These are phyloP conservation scores for Fusarium fujikuroi DNA, from an alignment of 2,329 filamentous ascomycete species.

Conservation along the genomic window DNA sequence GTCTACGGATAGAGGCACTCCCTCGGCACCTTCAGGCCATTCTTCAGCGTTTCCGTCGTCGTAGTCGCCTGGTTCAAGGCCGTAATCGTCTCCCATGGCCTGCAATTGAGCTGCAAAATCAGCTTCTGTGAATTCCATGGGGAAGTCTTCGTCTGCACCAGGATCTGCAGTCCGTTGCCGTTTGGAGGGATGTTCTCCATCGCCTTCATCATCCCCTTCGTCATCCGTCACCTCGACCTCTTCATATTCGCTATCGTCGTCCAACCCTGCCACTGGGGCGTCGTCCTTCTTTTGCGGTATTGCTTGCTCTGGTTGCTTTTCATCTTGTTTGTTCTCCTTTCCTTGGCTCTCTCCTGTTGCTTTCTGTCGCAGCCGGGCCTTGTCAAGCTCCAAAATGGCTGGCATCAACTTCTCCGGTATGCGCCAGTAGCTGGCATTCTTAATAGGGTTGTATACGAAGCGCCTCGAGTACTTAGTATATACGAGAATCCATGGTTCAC, in stretches of 20 bases:
- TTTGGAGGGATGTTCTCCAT: slow-evolving; percentile 65
- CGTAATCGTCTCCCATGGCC: slow-evolving; percentile 88
- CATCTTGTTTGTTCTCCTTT: slow-evolving; percentile 7
- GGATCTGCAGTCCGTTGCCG: slow-evolving; percentile 72
- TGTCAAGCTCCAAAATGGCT: slow-evolving; percentile 78
- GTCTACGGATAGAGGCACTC: slow-evolving; percentile 75
- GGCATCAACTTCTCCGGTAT: slow-evolving; percentile 89
- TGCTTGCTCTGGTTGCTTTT: background rate
- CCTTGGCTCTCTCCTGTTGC: slow-evolving; percentile 50
- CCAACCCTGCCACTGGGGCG: slow-evolving; percentile 18
- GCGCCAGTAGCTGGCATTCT: slow-evolving; percentile 93
- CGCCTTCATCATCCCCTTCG: slow-evolving; percentile 68
- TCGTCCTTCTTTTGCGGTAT: slow-evolving; percentile 1
- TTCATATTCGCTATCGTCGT: slow-evolving; percentile 72
- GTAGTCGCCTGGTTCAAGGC: slow-evolving; percentile 80
- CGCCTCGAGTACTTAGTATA: slow-evolving; percentile 88
- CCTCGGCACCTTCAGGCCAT: slow-evolving; percentile 78
- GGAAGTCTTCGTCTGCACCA: slow-evolving; percentile 58
- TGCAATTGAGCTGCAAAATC: slow-evolving; percentile 94
- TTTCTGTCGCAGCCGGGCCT: slow-evolving; percentile 73
- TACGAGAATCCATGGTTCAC: slow-evolving; percentile 90
- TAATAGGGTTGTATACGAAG: slow-evolving; percentile 89
- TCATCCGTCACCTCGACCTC: slow-evolving; percentile 45
- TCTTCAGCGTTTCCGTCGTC: slow-evolving; percentile 70
- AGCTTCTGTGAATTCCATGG: slow-evolving; percentile 88